phyloP scores from a whole-genome alignment of 768 basidiomycete genomes.

The Rhizopogon vesiculosus region DNA sequence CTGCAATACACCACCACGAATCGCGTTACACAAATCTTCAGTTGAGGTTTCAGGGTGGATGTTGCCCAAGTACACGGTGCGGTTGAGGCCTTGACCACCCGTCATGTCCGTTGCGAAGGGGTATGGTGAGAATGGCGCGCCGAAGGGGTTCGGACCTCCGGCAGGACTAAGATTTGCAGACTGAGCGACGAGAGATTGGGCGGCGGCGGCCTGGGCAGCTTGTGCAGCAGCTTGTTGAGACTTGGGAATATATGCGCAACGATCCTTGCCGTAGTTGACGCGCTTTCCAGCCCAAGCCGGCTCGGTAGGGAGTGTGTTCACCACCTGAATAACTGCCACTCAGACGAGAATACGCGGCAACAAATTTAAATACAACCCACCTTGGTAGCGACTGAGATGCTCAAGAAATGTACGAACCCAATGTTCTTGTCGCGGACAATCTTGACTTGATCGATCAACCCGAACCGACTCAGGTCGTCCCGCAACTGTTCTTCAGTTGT shows the following conservation, averaged over 20 bases:
- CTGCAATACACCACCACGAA: slow-evolving; percentile 95
- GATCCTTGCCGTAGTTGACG: slow-evolving; percentile 98
- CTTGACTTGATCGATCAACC: slow-evolving; percentile 98
- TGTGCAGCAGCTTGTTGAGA: slow-evolving; percentile 88
- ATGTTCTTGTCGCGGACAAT: slow-evolving; percentile 99
- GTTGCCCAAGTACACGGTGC: slow-evolving; percentile 94
- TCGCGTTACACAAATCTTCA: slow-evolving; percentile 94
- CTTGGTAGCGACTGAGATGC: slow-evolving; percentile 93
- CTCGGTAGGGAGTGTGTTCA: slow-evolving; percentile 87
- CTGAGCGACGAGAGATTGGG: slow-evolving; percentile 59
- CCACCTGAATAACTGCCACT: slow-evolving; percentile 53
- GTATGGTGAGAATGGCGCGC: slow-evolving; percentile 41
- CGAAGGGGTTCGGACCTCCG: slow-evolving; percentile 24
- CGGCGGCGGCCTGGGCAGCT: slow-evolving; percentile 83
- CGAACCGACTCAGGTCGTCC: slow-evolving; percentile 89
- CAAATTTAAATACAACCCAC: slow-evolving; percentile 36
- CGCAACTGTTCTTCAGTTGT: slow-evolving; percentile 90
- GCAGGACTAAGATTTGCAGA: slow-evolving; percentile 36
- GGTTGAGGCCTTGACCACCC: slow-evolving; percentile 62
- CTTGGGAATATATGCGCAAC: slow-evolving; percentile 96
- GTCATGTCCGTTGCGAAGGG: slow-evolving; percentile 44
- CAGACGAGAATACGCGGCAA: not conserved
- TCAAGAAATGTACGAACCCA: slow-evolving; percentile 97
- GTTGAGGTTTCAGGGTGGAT: slow-evolving; percentile 94
- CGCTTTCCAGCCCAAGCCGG: slow-evolving; percentile 93